A percentile compares a stretch with the other conserved stretches of the same genome.
Conservation (phyloP, 495 filamentous ascomycete genomes). For the Pyrenula massariospora region DNA sequence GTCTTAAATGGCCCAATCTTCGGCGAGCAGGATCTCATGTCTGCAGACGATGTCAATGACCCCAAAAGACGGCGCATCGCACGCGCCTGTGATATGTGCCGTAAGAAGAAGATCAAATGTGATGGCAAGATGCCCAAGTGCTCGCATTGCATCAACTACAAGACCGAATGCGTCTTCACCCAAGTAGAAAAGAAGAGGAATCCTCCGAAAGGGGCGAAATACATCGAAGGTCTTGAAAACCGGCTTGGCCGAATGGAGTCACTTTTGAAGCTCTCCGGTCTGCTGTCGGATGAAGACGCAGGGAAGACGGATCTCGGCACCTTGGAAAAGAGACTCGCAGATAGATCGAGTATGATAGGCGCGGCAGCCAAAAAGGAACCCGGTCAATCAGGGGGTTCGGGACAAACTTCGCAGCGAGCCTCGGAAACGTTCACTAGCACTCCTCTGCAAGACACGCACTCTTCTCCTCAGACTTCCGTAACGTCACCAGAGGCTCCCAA, state of each 20-base stretch:
- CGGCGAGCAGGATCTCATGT: conserved; percentile 36
- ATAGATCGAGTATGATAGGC: conserved; percentile 37
- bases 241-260: conserved; percentile 89
- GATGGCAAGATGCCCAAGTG: conserved; percentile 93
- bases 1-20: conserved; percentile 51
- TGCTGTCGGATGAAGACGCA: conserved; percentile 78
- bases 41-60: conserved; percentile 58
- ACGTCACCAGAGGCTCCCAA: conserved; percentile 47
- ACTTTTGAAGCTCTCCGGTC: conserved; percentile 71
- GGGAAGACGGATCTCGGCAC: conserved; percentile 82
- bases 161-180: conserved; percentile 94
- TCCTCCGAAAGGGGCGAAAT: conserved; percentile 98
- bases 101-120: conserved; percentile 99
- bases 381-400: conserved; percentile 26
- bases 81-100: conserved; percentile 96
- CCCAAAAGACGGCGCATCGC: conserved; percentile 90
- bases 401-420: conserved; percentile 21
- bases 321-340: conserved; percentile 69
- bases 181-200: conserved; percentile 98
- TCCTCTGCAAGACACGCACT: conserved; percentile 36
- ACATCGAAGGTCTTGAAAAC: conserved; percentile 96
- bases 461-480: conserved; percentile 46
- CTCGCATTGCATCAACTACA: conserved; percentile 95
- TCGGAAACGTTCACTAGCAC: conserved; percentile 32
- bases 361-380: conserved; percentile 6